These are phyloP conservation scores for Avena insularis DNA, from an alignment of 176 grass and related monocot species.

Conservation along the genomic window DNA sequence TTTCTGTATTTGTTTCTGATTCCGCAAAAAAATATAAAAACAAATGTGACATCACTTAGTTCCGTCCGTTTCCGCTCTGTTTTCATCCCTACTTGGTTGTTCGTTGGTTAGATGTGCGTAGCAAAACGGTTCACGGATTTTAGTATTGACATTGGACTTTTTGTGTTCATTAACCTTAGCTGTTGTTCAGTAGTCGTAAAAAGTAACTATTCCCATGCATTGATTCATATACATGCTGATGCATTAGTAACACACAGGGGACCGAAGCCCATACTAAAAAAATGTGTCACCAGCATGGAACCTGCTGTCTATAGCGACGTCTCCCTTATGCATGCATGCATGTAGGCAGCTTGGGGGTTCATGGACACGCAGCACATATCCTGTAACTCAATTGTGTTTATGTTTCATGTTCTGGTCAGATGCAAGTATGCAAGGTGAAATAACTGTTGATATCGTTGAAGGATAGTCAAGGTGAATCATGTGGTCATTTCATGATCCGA, in stretches of 20 bases:
- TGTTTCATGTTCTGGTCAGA: constrained; percentile 11
- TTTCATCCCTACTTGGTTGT: no score
- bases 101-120: no score
- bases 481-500: neutral
- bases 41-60: no score
- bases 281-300: neutral
- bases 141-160: no score
- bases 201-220: neutral
- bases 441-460: neutral
- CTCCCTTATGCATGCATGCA: neutral
- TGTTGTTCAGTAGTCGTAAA: neutral
- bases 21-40: no score
- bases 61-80: no score
- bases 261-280: neutral
- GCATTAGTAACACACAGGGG: neutral
- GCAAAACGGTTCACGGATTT: no score
- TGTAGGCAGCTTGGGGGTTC: neutral
- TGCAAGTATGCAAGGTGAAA: constrained; percentile 8
- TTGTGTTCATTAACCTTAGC: no score
- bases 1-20: no score
- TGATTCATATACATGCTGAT: neutral
- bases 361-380: neutral
- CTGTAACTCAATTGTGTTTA: neutral
- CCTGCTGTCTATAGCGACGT: neutral
- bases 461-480: neutral